A percentile compares a stretch with the other conserved stretches of the same genome.
Evolutionary conservation across 108 stramenopile genomes (phyloP).

Genomic region (Fistulifera pelliculosa): DNA sequence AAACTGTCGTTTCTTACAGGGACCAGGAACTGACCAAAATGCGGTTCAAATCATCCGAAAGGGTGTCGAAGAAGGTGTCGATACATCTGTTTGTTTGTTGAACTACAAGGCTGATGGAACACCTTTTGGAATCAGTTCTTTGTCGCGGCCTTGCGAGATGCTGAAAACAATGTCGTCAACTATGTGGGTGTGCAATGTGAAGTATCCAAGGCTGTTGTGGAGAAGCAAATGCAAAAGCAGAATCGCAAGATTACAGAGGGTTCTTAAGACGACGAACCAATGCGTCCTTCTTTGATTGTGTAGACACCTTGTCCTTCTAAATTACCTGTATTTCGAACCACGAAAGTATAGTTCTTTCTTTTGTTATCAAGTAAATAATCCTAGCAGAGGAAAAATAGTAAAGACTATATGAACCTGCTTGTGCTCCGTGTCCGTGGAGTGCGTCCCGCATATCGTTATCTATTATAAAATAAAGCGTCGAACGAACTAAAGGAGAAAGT

Average conservation of each 20-base stretch:
- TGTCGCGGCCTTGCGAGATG: constrained; percentile 90
- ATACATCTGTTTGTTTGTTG: constrained; percentile 80
- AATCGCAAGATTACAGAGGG: constrained; percentile 25
- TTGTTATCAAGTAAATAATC: too few species aligned
- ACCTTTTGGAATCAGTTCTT: constrained; percentile 98
- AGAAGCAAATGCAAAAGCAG: constrained; percentile 66
- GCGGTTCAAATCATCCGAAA: constrained; percentile 82
- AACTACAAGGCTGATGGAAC: constrained; percentile 94
- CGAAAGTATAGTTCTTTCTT: too few species aligned
- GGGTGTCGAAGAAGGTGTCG: constrained; percentile 76
- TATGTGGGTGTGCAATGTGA: constrained; percentile 96
- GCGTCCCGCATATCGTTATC: too few species aligned
- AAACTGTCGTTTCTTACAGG: constrained; percentile 97
- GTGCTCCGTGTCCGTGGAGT: too few species aligned
- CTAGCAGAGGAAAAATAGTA: too few species aligned
- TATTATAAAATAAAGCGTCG: too few species aligned
- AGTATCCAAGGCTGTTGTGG: constrained; percentile 84
- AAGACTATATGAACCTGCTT: too few species aligned
- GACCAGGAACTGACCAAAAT: constrained; percentile 86
- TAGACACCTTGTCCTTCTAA: too few species aligned
- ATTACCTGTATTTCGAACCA: too few species aligned
- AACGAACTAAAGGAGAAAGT: too few species aligned
- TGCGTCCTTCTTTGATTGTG: too few species aligned
- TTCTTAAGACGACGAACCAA: neutral
- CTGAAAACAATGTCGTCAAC: constrained; percentile 90